Evolutionary conservation across 768 basidiomycete genomes (phyloP).

Genomic region (Lactarius quietus): DNA sequence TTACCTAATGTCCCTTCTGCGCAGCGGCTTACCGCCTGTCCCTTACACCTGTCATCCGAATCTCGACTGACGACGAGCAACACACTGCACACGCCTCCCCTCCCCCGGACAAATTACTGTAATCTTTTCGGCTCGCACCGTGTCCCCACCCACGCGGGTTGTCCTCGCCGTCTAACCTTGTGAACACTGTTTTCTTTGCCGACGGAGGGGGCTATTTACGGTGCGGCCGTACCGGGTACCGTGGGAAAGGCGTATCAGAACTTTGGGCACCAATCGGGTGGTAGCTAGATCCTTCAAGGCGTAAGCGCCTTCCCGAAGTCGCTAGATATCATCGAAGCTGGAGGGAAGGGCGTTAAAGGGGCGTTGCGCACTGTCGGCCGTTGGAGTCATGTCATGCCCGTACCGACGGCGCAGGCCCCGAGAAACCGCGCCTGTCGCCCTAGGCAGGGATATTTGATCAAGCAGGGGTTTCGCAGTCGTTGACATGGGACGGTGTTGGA

Average conservation of each 20-base stretch:
- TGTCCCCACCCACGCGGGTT: neutral
- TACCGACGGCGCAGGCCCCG: constrained; percentile 13
- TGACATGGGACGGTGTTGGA: constrained; percentile 20
- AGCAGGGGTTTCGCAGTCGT: constrained; percentile 4
- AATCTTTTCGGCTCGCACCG: neutral
- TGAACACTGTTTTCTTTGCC: neutral
- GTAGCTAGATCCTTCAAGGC: constrained; percentile 22
- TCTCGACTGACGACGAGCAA: neutral
- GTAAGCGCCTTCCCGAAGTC: constrained; percentile 22
- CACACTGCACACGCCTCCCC: neutral
- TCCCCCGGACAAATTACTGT: neutral
- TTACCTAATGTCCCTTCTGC: constrained; percentile 11
- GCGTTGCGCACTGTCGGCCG: constrained; percentile 14
- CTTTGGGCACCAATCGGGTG: constrained; percentile 26
- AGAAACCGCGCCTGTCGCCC: constrained; percentile 14
- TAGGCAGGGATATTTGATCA: constrained; percentile 17
- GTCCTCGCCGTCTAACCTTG: neutral
- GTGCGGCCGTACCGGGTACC: constrained; percentile 10
- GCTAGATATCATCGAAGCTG: constrained; percentile 17
- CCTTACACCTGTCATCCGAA: neutral
- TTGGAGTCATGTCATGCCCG: neutral
- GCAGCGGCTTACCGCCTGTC: constrained; percentile 25
- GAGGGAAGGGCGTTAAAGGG: constrained; percentile 16
- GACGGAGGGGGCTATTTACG: constrained; percentile 15
- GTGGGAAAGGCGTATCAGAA: constrained; percentile 21